Base-by-base conservation (phyloP, 495 filamentous ascomycete species). In the Tuber indicum region DNA sequence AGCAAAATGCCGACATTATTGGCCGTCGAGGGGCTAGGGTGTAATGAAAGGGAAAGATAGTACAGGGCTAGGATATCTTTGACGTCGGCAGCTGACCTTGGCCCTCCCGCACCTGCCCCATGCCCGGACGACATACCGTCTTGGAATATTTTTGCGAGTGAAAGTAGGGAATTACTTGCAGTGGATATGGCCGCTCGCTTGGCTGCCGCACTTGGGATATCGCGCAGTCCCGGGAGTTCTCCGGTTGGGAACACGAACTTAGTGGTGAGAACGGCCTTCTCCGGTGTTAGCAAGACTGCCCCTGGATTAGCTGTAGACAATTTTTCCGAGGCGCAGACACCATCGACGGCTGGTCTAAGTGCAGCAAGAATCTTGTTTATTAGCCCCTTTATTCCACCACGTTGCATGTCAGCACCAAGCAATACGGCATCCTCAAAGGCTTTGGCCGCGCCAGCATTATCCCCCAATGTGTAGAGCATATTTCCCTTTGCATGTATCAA, bases 1-100 rank as follows among this genome's bases (percentile, higher is more conserved):
- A 99, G 89, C 45, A 99, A 86, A 74, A 99, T 99, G 7, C 96
- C 96, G 66, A 99, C 96, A 84, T 99, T 99, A 82, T 99, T 99
- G 19, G 96, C 96, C 0, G 96, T 99, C 9, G 96, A 98, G 36
- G 96, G 96, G 81, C 96, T 98, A 36, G 96, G 94, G 76, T 97
- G 95, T 14, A 99, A 87, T 0, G 96, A 96, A 39, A 99, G 87
- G 8, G 96, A 98, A 2, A 99, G 88, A 79, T 99, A 99, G 82
- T 99, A 99, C 17, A 99, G 88, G 5, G 94, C 93, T 23, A 99
- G 84, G 69, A 99, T 99, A 80, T 99, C 96, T 45, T 94, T 91
- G 10, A 98, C 94, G 3, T 93, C 91, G 62, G 91, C 90, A 5
- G 91, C 88, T 72, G 87, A 87, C 71, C 86, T 86, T 17, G 91